phyloP scores from a whole-genome alignment of 768 basidiomycete genomes.

The Leccinum broughii region DNA sequence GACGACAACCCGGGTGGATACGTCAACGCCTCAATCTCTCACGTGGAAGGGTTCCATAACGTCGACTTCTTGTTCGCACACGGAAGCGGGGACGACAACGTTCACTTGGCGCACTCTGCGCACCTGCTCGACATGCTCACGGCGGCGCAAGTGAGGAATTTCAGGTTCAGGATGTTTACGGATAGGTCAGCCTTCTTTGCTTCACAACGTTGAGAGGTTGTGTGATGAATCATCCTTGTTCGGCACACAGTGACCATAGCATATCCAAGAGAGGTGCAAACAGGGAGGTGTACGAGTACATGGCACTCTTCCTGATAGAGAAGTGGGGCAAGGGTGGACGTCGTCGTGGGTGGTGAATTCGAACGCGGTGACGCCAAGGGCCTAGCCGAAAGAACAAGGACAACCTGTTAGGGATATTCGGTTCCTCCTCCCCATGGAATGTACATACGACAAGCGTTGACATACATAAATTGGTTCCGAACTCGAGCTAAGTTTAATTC shows the following conservation, averaged over 20 bases:
- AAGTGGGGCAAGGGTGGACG: slow-evolving; percentile 90
- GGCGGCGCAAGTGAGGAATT: slow-evolving; percentile 63
- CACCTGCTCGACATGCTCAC: slow-evolving; percentile 94
- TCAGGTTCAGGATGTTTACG: slow-evolving; percentile 94
- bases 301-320: slow-evolving; percentile 82
- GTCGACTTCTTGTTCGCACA: slow-evolving; percentile 85
- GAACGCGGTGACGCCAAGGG: not conserved
- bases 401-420: not conserved
- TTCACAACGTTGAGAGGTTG: not conserved
- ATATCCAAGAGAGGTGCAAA: slow-evolving; percentile 76
- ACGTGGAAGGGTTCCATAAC: slow-evolving; percentile 83
- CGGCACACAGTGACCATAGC: slow-evolving; percentile 65
- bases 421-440: not conserved
- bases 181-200: slow-evolving; percentile 68
- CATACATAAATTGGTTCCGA: slow-evolving; percentile 7
- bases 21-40: slow-evolving; percentile 81
- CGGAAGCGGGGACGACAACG: slow-evolving; percentile 96
- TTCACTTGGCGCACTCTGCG: slow-evolving; percentile 91
- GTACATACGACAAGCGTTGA: slow-evolving; percentile 12
- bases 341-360: slow-evolving; percentile 55
- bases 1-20: slow-evolving; percentile 83
- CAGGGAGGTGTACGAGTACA: slow-evolving; percentile 83
- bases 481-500: not conserved
- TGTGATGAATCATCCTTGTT: slow-evolving; percentile 9
- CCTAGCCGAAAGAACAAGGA: not conserved